These are phyloP conservation scores for Hemisphaericaspora subhashii DNA, from an alignment of 1,139 yeast genomes.

Conservation along the genomic window DNA sequence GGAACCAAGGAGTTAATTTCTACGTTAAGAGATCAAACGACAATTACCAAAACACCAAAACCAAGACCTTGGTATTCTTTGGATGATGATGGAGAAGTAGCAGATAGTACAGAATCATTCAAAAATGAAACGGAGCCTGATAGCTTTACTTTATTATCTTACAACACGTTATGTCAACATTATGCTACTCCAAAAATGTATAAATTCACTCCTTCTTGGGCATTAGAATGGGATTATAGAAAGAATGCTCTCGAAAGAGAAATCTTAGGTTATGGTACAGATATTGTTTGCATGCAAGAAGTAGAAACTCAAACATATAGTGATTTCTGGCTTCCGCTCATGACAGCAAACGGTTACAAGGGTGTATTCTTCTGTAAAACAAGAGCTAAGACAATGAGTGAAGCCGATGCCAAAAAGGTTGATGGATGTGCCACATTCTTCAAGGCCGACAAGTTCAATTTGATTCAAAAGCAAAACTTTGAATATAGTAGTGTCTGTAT, in stretches of 20 bases:
- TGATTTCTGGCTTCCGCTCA: conserved; percentile 79
- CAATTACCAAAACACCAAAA: conserved; percentile 61
- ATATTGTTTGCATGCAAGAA: conserved; percentile 89
- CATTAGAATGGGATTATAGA: conserved; percentile 92
- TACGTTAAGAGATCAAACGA: conserved; percentile 80
- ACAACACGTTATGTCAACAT: conserved; percentile 92
- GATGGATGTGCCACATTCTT: conserved; percentile 97
- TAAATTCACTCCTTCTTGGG: conserved; percentile 97
- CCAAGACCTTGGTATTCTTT: conserved; percentile 83
- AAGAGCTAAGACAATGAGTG: conserved; percentile 89
- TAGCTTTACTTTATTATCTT: conserved; percentile 75
- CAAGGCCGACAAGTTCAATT: conserved; percentile 64
- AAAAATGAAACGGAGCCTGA: conserved; percentile 27
- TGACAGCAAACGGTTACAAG: conserved; percentile 74
- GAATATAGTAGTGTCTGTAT: conserved; percentile 90
- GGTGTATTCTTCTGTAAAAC: conserved; percentile 86
- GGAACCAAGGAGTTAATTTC: conserved; percentile 85
- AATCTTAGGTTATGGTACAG: conserved; percentile 62
- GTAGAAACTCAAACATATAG: conserved; percentile 87
- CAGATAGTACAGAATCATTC: conserved; percentile 36
- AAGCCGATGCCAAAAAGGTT: conserved; percentile 79
- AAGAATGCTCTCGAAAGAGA: conserved; percentile 73
- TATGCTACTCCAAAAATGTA: conserved; percentile 92
- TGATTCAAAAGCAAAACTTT: conserved; percentile 69
- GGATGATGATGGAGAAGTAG: conserved; percentile 72